Base-by-base conservation (phyloP, 805 yeast genomes). In the Hanseniaspora guilliermondii region DNA sequence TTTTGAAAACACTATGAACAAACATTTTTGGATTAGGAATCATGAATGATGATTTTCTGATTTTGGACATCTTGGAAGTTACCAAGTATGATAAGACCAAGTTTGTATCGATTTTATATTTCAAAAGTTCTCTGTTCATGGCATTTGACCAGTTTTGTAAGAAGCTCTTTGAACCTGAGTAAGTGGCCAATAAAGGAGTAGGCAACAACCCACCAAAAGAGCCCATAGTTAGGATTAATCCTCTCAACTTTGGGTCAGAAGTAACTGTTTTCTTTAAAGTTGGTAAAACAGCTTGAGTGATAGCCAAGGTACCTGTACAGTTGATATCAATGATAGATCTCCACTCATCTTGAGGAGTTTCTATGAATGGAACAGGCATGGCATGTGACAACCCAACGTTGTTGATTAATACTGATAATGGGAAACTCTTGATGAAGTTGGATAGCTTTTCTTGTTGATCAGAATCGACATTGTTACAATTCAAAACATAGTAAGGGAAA, bases 381-480 rank as follows among this genome's bases (percentile, higher is more conserved):
- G 89, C 80, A 70, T 93, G 98, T 12, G 95, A 85, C 67, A 80
- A 87, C 46, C 98, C 98, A 55, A 93, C 97, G 64, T 93, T 93
- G 73, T 93, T 93, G 64, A 93, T 71, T 64, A 93, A 76, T 8
- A 88, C 77, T 7, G 91, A 77, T 21, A 88, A 80, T 22, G 83
- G 82, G 57, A 84, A 67, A 2, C 68, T 74, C 11, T 71, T 65
- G 53, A 76, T 67, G 47, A 78, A 68, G 19, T 73, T 69, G 12
- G 65, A 65, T 55, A 91, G 71, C 14, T 68, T 63, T 32, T 62
- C 70, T 65, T 85, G 87, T 68, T 83, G 81, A 11, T 69, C 73
- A 9, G 72, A 71, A 5, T 73, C 67, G 3, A 93, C 73, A 27
- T 87, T 87, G 65, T 93, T 97, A 60, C 87, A 78, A 4, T 94